Evolutionary conservation across 768 basidiomycete species (phyloP).

Genomic region (Tylopilus rubrobrunneus): DNA sequence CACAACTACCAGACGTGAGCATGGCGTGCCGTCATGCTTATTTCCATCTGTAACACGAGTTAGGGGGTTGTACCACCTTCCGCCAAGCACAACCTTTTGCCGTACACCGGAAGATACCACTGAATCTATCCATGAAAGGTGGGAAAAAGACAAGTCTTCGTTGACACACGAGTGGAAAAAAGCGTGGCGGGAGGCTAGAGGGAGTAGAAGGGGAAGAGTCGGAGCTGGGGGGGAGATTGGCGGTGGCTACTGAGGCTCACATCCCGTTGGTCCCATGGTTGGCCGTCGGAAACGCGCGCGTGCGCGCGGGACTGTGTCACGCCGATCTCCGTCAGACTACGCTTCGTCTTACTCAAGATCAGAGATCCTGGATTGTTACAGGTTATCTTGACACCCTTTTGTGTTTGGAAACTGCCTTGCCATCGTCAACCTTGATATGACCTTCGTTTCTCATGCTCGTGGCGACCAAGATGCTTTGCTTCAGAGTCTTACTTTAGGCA

Average conservation of each 20-base stretch:
- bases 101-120: constrained; percentile 22
- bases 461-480: too few species aligned
- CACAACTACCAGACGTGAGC: neutral
- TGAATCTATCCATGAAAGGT: constrained; percentile 53
- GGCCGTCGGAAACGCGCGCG: neutral
- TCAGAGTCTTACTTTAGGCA: too few species aligned
- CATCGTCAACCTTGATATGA: too few species aligned
- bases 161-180: constrained; percentile 78
- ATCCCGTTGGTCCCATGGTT: neutral
- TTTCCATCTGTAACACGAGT: constrained; percentile 35
- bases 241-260: constrained; percentile 6
- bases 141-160: constrained; percentile 67
- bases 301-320: neutral
- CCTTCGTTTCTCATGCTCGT: too few species aligned
- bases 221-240: constrained; percentile 35
- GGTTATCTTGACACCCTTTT: too few species aligned
- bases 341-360: neutral
- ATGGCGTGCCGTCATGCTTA: constrained; percentile 21
- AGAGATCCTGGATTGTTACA: neutral
- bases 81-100: constrained; percentile 14
- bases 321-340: neutral
- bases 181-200: constrained; percentile 70
- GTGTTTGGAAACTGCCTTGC: neutral
- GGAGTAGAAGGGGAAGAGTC: constrained; percentile 52
- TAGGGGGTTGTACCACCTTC: constrained; percentile 48